Percentiles rank a stretch among this genome's conserved stretches.
These are phyloP conservation scores for Fusarium nanum DNA, from an alignment of 2,329 filamentous ascomycete genomes.

Conservation along the genomic window DNA sequence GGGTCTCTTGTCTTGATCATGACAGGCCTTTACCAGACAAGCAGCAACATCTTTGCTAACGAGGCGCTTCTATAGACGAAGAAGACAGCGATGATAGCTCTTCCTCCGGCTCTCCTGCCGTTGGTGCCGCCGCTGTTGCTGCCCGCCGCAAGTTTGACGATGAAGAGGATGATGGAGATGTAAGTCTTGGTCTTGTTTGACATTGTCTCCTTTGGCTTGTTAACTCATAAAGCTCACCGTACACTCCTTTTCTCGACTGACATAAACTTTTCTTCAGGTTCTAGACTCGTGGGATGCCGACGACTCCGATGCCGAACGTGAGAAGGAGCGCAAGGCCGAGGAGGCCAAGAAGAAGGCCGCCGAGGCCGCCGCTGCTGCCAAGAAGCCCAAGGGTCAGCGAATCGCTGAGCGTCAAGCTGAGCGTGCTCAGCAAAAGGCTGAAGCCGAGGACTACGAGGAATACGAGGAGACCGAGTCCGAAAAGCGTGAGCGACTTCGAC, in stretches of 20 bases:
- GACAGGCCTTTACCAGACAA: neutral
- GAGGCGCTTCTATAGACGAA: slow-evolving; percentile 49
- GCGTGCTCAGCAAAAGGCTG: slow-evolving; percentile 64
- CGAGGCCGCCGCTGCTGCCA: slow-evolving; percentile 86
- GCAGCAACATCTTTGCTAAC: slow-evolving; percentile 18
- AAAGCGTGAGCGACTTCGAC: slow-evolving; percentile 78
- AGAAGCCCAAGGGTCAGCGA: slow-evolving; percentile 89
- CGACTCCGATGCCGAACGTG: slow-evolving; percentile 95
- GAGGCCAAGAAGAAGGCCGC: slow-evolving; percentile 91
- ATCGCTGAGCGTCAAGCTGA: slow-evolving; percentile 81
- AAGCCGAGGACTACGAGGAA: slow-evolving; percentile 68
- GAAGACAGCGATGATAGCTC: slow-evolving; percentile 55
- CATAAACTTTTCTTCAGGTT: slow-evolving; percentile 66
- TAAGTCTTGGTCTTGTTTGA: slow-evolving; percentile 57
- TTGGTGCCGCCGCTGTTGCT: slow-evolving; percentile 55
- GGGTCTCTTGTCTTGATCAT: slow-evolving; percentile 12
- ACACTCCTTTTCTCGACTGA: slow-evolving; percentile 4
- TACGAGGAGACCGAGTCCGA: slow-evolving; percentile 80
- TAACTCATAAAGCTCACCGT: neutral
- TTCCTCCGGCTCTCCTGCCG: slow-evolving; percentile 53
- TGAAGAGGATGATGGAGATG: slow-evolving; percentile 87
- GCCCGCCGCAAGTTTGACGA: slow-evolving; percentile 80
- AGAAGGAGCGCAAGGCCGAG: slow-evolving; percentile 89
- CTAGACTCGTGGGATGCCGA: slow-evolving; percentile 97
- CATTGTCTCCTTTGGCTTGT: neutral